Base-by-base conservation (phyloP, 768 basidiomycete genomes). In the Galerina sulciceps region DNA sequence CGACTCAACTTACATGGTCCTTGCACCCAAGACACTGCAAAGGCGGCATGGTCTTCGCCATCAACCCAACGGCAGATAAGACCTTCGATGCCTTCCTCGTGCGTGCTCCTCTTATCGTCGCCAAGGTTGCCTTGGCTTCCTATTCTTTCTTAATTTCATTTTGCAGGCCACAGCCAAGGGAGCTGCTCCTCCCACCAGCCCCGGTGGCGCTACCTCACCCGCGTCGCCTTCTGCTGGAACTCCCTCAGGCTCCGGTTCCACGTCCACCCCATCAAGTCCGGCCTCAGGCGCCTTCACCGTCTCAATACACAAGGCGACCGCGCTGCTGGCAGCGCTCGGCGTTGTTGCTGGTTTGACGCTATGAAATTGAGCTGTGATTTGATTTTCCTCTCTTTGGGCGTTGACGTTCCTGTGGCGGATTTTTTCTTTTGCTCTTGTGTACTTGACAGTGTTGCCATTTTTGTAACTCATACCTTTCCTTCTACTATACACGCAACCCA, bases 21-120 rank as follows among this genome's bases (percentile, higher is more conserved):
- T 22, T 22, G 9, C 20, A 34, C 40, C 6, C 10, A 58, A 81
- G 79, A 45, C 82, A 83, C 67, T 85, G 83, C 67, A 54, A 57
- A n/a, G 66, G 58, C 13, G 83, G 82, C 49, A 84, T 84, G 83
- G 84, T 85, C 23, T 84, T 85, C 69, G 78, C 81, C 36, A 68
- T 85, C 55, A 84, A 84, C 73, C 80, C 82, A 15, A 81, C 77
- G 14, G 70, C 74, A 18, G 70, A 73, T 8, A 80, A 77, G 69
- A 79, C 76, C 11, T 81, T 76, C 60, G 74, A 67, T 0, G 64
- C 67, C 9, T 82, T 81, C 77, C 65, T 74, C 58, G 72, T 64
- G 62, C 20, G 67, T 41, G 13, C 23, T 50, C n/a, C 17, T 40
- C 3, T 15, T 44, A 40, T 26, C 17, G 11, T 18, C 15, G 45